Percentiles rank a stretch among this genome's conserved stretches.
Evolutionary conservation across 1,139 yeast genomes (phyloP).

Genomic region (Protomyces macrosporus): DNA sequence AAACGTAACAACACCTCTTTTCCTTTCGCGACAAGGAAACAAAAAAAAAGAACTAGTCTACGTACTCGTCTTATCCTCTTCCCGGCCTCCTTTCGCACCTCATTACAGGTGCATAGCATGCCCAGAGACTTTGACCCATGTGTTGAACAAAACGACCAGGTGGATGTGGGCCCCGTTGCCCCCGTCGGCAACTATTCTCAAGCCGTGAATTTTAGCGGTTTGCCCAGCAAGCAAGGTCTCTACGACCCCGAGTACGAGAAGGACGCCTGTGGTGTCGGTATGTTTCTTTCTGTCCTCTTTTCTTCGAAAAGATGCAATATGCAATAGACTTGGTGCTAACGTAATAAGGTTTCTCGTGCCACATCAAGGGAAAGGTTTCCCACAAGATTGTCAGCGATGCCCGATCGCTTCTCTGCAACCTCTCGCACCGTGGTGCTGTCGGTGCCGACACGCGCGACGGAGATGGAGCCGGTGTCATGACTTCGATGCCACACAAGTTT

Average conservation of each 20-base stretch:
- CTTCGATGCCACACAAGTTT: conserved; percentile 85
- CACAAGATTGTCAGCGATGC: conserved; percentile 92
- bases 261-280: conserved; percentile 94
- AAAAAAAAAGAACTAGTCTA: background rate
- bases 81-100: background rate
- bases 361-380: conserved; percentile 78
- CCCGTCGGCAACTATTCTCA: conserved; percentile 62
- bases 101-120: background rate
- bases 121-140: background rate
- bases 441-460: conserved; percentile 94
- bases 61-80: no score
- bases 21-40: background rate
- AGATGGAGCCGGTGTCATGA: conserved; percentile 97
- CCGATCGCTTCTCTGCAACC: conserved; percentile 77
- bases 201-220: conserved; percentile 84
- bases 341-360: conserved; percentile 62
- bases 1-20: background rate
- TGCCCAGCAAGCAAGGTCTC: conserved; percentile 82
- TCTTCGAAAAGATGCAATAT: background rate
- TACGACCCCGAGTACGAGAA: conserved; percentile 92
- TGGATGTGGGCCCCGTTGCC: conserved; percentile 20
- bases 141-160: background rate
- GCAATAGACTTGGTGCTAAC: background rate
- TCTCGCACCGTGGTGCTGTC: conserved; percentile 99
- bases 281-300: conserved; percentile 37